These are phyloP conservation scores for Globisporangium nunn DNA, from an alignment of 352 stramenopile species.

Conservation along the genomic window DNA sequence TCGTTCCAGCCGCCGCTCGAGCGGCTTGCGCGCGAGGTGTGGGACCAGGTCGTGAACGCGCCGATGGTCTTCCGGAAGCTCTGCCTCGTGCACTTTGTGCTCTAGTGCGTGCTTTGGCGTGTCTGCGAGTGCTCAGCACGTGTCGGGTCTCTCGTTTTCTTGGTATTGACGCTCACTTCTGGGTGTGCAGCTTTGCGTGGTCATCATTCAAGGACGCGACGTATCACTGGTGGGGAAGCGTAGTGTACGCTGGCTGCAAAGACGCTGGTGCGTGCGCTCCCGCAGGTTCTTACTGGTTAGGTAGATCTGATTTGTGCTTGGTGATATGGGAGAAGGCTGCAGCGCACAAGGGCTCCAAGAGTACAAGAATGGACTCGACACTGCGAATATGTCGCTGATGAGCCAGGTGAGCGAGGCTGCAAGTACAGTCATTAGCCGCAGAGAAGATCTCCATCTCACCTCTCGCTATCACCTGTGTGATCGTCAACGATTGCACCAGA, in stretches of 20 bases:
- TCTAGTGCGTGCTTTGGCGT: no score
- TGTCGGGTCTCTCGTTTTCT: no score
- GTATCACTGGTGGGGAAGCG: conserved; percentile 66
- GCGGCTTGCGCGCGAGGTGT: conserved; percentile 45
- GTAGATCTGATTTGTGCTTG: neutral
- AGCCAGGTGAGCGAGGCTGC: conserved; percentile 19
- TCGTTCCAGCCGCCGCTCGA: conserved; percentile 44
- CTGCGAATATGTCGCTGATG: conserved; percentile 52
- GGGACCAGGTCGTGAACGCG: conserved; percentile 55
- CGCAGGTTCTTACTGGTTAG: no score
- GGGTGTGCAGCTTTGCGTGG: conserved; percentile 49
- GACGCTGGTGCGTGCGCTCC: conserved; percentile 15
- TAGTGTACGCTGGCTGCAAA: conserved; percentile 69
- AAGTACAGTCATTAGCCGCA: neutral
- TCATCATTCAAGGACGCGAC: conserved; percentile 65
- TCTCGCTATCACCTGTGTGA: neutral
- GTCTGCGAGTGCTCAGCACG: no score
- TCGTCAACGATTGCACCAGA: conserved; percentile 18
- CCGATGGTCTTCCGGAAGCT: conserved; percentile 60
- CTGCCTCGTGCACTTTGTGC: conserved; percentile 61
- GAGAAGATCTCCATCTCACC: neutral
- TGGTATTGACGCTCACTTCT: no score
- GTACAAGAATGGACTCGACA: conserved; percentile 53
- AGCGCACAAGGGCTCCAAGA: conserved; percentile 19
- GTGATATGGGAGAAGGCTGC: conserved; percentile 21